Evolutionary conservation across 2,329 filamentous ascomycete species (phyloP), one percentile per base, ranked within the genome.

Genomic region (Penicillium sp.): DNA sequence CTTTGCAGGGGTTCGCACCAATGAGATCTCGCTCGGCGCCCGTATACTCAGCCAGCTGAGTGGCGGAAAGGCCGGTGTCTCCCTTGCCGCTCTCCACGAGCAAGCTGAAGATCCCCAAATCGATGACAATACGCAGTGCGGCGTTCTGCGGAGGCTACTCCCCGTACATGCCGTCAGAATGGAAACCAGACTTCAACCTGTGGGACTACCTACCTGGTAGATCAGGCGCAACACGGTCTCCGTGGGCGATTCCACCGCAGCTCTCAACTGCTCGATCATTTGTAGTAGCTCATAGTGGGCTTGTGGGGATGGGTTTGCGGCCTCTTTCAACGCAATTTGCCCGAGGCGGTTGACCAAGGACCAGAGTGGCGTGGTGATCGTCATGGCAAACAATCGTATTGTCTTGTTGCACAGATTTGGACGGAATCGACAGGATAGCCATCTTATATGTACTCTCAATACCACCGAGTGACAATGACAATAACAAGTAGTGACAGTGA

Each of bases 101-200:
- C 22, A 67, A 38, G 5, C 62, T 49, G 31, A 72, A 69, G n/a
- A 72, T 56, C 6, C 63, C 60, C 31, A 71, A 45, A 43, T 71
- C 70, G 16, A 73, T 59, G 11, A 68, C 65, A 18, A 65, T 58
- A 10, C 67, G 65, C 27, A 73, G 57, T 0, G 70, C 67, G 5
- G 69, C 67, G 62, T 68, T 70, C 49, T 72, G 70, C 2, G 69
- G 64, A 27, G 70, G 68, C 70, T 72, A 36, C 34, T n/a, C 14
- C 18, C 18, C 34, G 31, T 34, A 38, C n/a, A 27, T 9, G 40
- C n/a, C 22, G 39, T 56, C 39, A 55, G 47, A 18, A 16, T 24
- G 18, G 42, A 8, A 40, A 31, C 22, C 13, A 3, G 9, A 42
- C 6, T 40, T 32, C 21, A 3, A 6, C n/a, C 3, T 18, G 43